Evolutionary conservation across 768 basidiomycete genomes (phyloP).

Genomic region (Candolleomyces efflorescens): DNA sequence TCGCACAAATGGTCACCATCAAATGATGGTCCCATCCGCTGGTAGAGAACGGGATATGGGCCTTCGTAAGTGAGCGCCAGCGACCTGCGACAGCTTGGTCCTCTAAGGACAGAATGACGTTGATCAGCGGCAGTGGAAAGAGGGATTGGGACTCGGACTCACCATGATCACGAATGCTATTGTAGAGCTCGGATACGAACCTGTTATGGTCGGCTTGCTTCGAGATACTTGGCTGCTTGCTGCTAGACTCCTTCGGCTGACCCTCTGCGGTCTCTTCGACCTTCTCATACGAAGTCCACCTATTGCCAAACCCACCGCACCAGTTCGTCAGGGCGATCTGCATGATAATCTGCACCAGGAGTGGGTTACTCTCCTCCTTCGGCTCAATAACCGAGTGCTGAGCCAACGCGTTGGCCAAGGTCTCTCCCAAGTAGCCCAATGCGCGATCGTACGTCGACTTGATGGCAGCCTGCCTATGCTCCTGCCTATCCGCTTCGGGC

Average conservation of each 20-base stretch:
- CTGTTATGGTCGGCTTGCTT: slow-evolving; percentile 14
- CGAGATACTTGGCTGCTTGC: slow-evolving; percentile 14
- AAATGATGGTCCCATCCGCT: slow-evolving; percentile 2
- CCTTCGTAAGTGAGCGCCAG: slow-evolving; percentile 37
- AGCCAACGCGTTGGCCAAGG: slow-evolving; percentile 1
- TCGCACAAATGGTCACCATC: neutral
- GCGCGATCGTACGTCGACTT: slow-evolving; percentile 14
- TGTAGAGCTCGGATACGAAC: slow-evolving; percentile 24
- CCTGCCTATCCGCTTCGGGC: slow-evolving; percentile 2
- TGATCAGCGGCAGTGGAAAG: too few relatives aligned
- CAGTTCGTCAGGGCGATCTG: neutral
- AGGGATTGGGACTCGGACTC: slow-evolving; percentile 34
- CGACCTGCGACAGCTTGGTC: slow-evolving; percentile 38
- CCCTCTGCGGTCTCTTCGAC: neutral
- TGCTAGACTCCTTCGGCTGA: slow-evolving; percentile 1
- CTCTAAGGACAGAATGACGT: too few relatives aligned
- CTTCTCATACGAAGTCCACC: neutral
- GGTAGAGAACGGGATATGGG: slow-evolving; percentile 13
- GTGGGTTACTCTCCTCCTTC: neutral
- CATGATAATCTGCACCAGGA: slow-evolving; percentile 5
- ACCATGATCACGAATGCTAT: slow-evolving; percentile 33
- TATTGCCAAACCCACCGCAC: neutral
- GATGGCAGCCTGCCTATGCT: neutral
- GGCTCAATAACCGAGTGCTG: neutral
- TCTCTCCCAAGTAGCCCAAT: slow-evolving; percentile 17